phyloP scores from a whole-genome alignment of 805 yeast species.

The Kazachstania taianensis region DNA sequence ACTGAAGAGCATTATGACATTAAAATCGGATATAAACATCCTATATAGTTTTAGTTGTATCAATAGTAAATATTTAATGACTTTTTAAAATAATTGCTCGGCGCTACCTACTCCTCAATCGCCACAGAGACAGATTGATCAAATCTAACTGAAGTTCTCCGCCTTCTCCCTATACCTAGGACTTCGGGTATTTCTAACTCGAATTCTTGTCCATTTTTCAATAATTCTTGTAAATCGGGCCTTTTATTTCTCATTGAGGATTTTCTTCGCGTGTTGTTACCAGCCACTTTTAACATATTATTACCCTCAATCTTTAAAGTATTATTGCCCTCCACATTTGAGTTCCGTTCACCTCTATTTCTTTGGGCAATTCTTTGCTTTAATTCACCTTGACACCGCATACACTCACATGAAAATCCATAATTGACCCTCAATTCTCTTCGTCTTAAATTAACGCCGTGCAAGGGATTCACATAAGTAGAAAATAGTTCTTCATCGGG shows the following conservation, averaged over 20 bases:
- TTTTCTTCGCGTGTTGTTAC: slow-evolving; percentile 15
- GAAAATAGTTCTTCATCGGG: slow-evolving; percentile 61
- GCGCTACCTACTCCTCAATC: slow-evolving; percentile 21
- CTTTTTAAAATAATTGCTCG: not conserved
- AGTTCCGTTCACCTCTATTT: not conserved
- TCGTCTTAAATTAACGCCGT: slow-evolving; percentile 52
- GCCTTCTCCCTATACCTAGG: slow-evolving; percentile 21
- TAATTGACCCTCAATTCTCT: slow-evolving; percentile 59
- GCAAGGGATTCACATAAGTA: slow-evolving; percentile 59
- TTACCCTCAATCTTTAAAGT: not conserved
- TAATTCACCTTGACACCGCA: slow-evolving; percentile 51
- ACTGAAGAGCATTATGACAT: too few relatives aligned
- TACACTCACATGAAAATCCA: slow-evolving; percentile 69
- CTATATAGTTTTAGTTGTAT: too few relatives aligned
- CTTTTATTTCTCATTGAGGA: slow-evolving; percentile 26
- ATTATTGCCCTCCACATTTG: not conserved
- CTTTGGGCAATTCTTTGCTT: not conserved
- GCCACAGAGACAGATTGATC: slow-evolving; percentile 53
- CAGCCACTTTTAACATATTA: too few relatives aligned
- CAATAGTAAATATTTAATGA: too few relatives aligned
- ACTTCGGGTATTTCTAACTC: slow-evolving; percentile 39
- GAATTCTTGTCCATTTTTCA: slow-evolving; percentile 35
- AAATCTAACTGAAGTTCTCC: slow-evolving; percentile 59
- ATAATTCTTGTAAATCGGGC: slow-evolving; percentile 39
- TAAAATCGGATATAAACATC: too few relatives aligned